Percentiles rank a stretch among this genome's conserved stretches.
These are phyloP conservation scores for Alternaria alternata DNA, from an alignment of 2,329 filamentous ascomycete species.

Conservation along the genomic window DNA sequence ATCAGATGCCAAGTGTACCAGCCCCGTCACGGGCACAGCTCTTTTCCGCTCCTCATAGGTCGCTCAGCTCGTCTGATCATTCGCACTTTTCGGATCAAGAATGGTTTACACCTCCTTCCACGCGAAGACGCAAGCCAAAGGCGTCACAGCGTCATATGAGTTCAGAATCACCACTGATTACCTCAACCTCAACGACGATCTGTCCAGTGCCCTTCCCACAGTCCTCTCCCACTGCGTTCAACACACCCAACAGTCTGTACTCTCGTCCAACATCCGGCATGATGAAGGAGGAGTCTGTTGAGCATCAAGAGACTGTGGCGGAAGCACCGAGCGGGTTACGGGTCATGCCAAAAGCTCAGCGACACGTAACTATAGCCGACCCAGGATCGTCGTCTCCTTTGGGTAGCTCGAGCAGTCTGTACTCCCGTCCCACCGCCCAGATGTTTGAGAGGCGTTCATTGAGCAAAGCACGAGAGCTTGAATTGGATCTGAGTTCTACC, in stretches of 20 bases:
- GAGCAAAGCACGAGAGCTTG: not conserved
- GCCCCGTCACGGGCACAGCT: not conserved
- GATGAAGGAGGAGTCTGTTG: not conserved
- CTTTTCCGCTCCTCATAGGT: not conserved
- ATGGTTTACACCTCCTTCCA: constrained; percentile 27
- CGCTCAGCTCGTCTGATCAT: constrained; percentile 9
- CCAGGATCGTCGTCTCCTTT: not conserved
- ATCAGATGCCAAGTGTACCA: not conserved
- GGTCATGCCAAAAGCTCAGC: not conserved
- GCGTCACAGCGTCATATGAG: not conserved
- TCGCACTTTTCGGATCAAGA: constrained; percentile 15
- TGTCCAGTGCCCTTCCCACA: not conserved
- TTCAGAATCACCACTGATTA: not conserved
- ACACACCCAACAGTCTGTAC: not conserved
- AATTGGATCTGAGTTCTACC: not conserved
- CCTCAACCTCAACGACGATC: not conserved
- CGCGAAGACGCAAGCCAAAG: constrained; percentile 11
- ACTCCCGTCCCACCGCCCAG: not conserved
- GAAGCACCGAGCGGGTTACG: not conserved
- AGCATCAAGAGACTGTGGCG: not conserved
- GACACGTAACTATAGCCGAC: not conserved
- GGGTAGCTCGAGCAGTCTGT: not conserved
- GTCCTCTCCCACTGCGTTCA: not conserved
- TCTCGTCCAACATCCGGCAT: not conserved
- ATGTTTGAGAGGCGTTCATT: not conserved